Evolutionary conservation across 2,329 filamentous ascomycete genomes (phyloP), one percentile per base, ranked within the genome.

Genomic region (Sporothrix luriei): DNA sequence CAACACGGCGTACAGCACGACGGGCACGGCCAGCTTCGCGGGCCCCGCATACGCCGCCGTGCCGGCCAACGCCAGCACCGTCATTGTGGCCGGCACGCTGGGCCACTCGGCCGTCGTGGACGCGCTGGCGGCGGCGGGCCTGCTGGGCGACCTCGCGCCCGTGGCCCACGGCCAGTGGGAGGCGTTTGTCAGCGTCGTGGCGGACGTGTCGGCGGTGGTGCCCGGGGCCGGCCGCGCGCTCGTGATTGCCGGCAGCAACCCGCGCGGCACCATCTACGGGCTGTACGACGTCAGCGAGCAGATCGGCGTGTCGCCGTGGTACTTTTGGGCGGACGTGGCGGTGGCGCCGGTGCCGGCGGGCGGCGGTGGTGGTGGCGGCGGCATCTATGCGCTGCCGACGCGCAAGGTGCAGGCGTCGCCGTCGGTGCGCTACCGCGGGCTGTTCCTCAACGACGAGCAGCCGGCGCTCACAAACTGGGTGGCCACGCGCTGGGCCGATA

Each of bases 221-320:
- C 80, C 83, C 1, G 87, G 85, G 24, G 84, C 86, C 29, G 75
- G 82, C 0, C 81, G 82, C 71, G 89, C 89, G 1, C 80, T 92
- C 21, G 86, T 92, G 1, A 88, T 93, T 76, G 88, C 86, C 43
- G 90, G 88, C 13, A 89, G 86, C 75, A 89, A 92, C 76, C 78
- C 81, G 2, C 82, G 89, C 72, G 88, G 88, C 16, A 86, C 88
- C 2, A 90, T 92, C 68, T 92, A 85, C 74, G 90, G 90, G 13
- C 80, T 91, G 24, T 92, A 92, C 78, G 88, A 90, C 73, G 78
- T 92, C 62, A 90, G 87, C 26, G 89, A 91, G 78, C 89, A 92
- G 76, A 91, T 92, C 70, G 90, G 90, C 33, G 88, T 92, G 14
- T 90, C 87, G 43, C 89, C 88, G 54, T 90, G 88, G 87, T 85